phyloP scores from a whole-genome alignment of 108 stramenopile genomes.

The Fistulifera pelliculosa region DNA sequence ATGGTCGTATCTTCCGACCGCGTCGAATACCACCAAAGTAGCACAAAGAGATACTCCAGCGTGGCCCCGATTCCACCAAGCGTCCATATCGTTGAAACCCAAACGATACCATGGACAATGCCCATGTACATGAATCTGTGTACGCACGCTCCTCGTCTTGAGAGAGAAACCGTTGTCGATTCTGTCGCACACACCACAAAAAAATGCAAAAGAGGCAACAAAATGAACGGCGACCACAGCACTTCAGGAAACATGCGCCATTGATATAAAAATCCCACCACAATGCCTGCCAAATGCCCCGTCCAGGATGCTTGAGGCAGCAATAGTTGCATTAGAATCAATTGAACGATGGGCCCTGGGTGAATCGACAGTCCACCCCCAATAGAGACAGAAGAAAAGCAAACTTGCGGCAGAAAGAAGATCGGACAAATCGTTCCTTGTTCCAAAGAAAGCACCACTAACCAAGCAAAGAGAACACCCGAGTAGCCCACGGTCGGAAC shows the following conservation, averaged over 20 bases:
- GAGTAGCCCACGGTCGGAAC: constrained; percentile 60
- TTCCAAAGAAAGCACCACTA: constrained; percentile 54
- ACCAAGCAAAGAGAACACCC: constrained; percentile 78
- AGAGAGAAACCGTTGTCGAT: no score
- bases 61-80: no score
- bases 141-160: no score
- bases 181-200: no score
- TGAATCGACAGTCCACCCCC: constrained; percentile 37
- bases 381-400: constrained; percentile 39
- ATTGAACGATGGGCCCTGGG: constrained; percentile 47
- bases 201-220: constrained; percentile 34
- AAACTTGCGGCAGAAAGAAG: constrained; percentile 54
- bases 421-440: constrained; percentile 55
- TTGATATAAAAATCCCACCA: constrained; percentile 60
- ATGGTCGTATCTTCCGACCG: no score
- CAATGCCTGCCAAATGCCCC: constrained; percentile 74
- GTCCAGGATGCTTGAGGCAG: constrained; percentile 66
- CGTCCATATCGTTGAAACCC: no score
- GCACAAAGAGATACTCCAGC: no score
- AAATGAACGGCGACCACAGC: constrained; percentile 42
- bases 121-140: no score
- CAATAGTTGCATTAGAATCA: constrained; percentile 54
- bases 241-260: constrained; percentile 64
- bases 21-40: no score
- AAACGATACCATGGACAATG: no score